phyloP scores from a whole-genome alignment of 768 basidiomycete genomes.

The Auricularia auricula-judae region DNA sequence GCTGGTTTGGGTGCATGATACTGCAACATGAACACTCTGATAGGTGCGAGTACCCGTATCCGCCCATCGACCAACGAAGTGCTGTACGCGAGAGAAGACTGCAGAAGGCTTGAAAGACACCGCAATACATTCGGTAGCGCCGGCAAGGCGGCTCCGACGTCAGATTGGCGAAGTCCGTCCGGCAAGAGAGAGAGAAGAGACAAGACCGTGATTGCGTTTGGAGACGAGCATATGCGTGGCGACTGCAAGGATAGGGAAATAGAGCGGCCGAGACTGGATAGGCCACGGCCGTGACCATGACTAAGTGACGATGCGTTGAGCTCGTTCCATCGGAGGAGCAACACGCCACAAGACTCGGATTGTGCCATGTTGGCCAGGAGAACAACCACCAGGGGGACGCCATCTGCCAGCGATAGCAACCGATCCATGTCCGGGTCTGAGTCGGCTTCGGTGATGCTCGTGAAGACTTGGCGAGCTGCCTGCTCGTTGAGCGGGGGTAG shows the following conservation, averaged over 20 bases:
- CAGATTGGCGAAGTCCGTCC: no score
- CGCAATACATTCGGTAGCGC: no score
- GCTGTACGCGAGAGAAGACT: background rate
- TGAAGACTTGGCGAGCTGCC: background rate
- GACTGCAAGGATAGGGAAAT: no score
- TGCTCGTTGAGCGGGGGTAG: background rate
- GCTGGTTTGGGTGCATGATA: slow-evolving; percentile 6
- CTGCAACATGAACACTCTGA: slow-evolving; percentile 12
- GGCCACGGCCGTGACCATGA: no score
- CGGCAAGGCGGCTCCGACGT: background rate
- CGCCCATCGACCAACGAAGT: slow-evolving; percentile 1
- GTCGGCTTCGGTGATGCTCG: background rate
- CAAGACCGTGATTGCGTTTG: no score
- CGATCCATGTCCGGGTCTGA: slow-evolving; percentile 10
- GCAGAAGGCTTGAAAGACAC: no score
- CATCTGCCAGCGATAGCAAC: slow-evolving; percentile 12
- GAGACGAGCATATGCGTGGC: no score
- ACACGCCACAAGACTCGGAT: slow-evolving; percentile 9
- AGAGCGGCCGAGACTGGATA: no score
- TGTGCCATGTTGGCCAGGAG: slow-evolving; percentile 14
- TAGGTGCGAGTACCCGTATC: slow-evolving; percentile 13
- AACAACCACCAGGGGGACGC: slow-evolving; percentile 13
- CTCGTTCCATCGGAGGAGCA: background rate
- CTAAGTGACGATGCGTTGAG: no score
- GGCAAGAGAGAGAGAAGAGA: no score